Evolutionary conservation across 2,329 filamentous ascomycete genomes (phyloP).

Genomic region (Sporothrix brunneoviolacea): DNA sequence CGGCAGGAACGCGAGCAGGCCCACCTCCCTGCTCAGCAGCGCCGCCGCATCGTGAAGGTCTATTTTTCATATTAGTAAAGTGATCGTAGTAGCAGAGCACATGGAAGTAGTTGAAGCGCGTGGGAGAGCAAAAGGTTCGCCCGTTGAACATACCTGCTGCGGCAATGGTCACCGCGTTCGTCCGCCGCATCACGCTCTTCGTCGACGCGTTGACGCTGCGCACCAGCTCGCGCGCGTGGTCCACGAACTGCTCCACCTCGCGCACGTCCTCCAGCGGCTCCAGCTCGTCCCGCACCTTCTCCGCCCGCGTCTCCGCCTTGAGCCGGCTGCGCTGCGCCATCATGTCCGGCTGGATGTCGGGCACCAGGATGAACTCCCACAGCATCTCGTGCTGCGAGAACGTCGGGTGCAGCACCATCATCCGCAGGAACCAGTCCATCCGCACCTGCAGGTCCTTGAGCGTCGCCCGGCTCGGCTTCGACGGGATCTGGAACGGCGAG

Average conservation of each 20-base stretch:
- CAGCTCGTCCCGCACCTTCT: constrained; percentile 84
- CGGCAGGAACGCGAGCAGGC: constrained; percentile 61
- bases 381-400: constrained; percentile 95
- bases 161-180: constrained; percentile 64
- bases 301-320: constrained; percentile 75
- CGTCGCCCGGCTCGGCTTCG: constrained; percentile 79
- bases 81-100: background rate
- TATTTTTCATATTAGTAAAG: constrained; percentile 18
- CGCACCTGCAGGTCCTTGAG: constrained; percentile 81
- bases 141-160: constrained; percentile 45
- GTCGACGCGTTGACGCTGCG: constrained; percentile 77
- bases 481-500: constrained; percentile 88
- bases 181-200: constrained; percentile 71
- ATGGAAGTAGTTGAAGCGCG: background rate
- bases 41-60: constrained; percentile 64
- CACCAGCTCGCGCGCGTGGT: constrained; percentile 84
- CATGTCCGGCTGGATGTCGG: constrained; percentile 83
- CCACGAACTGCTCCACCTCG: constrained; percentile 89
- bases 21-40: constrained; percentile 38
- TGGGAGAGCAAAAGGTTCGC: background rate
- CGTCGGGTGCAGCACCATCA: constrained; percentile 80
- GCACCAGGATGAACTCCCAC: constrained; percentile 98
- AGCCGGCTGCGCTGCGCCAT: constrained; percentile 82
- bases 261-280: constrained; percentile 74
- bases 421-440: constrained; percentile 81